A percentile compares a stretch with the other conserved stretches of the same genome.
Conservation (phyloP, 73 alveolate genomes). For the Breviolum minutum region DNA sequence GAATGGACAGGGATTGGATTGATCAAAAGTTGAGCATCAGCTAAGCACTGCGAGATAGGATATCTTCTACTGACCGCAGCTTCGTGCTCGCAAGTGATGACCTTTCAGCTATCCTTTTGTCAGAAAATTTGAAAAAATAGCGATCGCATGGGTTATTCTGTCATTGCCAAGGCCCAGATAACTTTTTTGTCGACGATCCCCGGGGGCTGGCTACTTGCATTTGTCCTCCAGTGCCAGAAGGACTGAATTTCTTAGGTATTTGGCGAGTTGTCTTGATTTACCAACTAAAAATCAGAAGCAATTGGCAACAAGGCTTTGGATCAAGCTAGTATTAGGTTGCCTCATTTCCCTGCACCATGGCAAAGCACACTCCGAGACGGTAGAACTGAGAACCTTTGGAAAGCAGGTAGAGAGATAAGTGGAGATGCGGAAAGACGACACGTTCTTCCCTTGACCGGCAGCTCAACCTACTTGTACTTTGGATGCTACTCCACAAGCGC, state of each 20-base stretch:
- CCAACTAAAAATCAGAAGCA: not conserved
- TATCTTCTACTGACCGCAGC: no score
- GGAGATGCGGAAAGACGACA: not conserved
- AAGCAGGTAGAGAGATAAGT: not conserved
- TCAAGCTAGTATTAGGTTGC: not conserved
- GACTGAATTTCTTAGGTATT: not conserved
- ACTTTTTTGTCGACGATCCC: constrained; percentile 21
- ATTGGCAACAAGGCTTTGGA: not conserved
- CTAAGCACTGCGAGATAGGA: no score
- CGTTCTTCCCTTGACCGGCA: no score
- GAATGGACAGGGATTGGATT: no score
- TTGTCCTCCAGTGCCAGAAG: constrained; percentile 52
- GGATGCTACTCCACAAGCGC: not conserved
- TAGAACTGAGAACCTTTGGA: no score
- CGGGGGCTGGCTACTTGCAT: constrained; percentile 16
- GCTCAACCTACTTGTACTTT: no score
- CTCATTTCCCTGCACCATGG: not conserved
- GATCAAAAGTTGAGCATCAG: no score
- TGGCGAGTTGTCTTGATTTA: no score
- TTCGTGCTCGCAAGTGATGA: not conserved
- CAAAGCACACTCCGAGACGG: not conserved
- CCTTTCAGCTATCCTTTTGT: no score
- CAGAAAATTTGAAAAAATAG: no score
- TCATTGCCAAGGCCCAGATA: constrained; percentile 11
- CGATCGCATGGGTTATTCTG: not conserved